Base-by-base conservation (phyloP, 805 yeast species). In the Candida corydali region DNA sequence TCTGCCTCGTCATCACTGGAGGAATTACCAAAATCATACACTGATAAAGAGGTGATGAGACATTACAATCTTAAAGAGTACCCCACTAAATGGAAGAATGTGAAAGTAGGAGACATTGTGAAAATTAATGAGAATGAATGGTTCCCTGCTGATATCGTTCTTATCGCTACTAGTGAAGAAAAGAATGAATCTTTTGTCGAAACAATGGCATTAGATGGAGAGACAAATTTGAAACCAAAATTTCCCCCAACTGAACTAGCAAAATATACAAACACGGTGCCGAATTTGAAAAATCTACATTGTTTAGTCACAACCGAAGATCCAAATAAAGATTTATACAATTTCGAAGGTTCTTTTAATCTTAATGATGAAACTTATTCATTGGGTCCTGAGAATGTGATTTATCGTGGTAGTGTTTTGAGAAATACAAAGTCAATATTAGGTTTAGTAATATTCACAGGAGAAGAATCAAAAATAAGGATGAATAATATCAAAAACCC, bases 131-230 rank as follows among this genome's bases (percentile, higher is more conserved):
- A 80, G 45, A 86, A 88, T 60, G 98, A 93, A 42, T 85, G 95
- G 84, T 74, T 91, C 5, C 98, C 99, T 0, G 96, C 97, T 0
- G 99, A 93, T 62, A 52, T 93, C 2, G 55, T 93, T 2, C 49
- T 93, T 2, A 53, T 93, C 28, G 74, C 89, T 1, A 77, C 87
- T 3, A 76, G 78, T 26, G 74, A 73, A 31, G 88, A 82, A 26
- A 75, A 80, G 39, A 72, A 74, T 25, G 76, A 72, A 37, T 75
- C 86, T 1, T 86, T 77, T 45, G 79, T 89, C 14, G 99, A 93
- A 57, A 93, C 99, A 1, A 88, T 91, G 91, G 98, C 96, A 1
- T 69, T 93, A 33, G 98, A 93, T 60, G 99, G 99, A 34, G 98
- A 93, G 59, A 93, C 98, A 0, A 91, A 88, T 54, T 67, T 93